phyloP scores from a whole-genome alignment of 306 rosid genomes.

The Medicago arabica region DNA sequence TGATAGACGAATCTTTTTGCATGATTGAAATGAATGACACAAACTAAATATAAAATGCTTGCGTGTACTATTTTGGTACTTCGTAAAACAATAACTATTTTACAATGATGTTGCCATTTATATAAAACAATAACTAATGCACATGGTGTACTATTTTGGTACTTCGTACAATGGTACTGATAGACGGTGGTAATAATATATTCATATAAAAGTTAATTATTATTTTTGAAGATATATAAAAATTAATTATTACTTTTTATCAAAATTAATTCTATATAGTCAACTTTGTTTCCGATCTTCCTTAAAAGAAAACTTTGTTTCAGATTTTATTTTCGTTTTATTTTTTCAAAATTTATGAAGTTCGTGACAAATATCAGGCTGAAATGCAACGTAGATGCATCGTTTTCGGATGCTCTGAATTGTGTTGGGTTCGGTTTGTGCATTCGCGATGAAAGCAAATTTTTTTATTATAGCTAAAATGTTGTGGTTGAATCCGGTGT shows the following conservation, averaged over 20 bases:
- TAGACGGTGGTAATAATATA: too few relatives aligned
- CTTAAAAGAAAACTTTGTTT: background rate
- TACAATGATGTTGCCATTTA: background rate
- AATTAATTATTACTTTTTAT: too few relatives aligned
- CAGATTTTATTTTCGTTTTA: background rate
- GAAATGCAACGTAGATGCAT: too few relatives aligned
- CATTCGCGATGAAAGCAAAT: too few relatives aligned
- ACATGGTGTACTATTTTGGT: background rate
- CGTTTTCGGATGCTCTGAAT: too few relatives aligned
- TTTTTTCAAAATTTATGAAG: background rate
- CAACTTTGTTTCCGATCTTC: background rate
- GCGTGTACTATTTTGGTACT: too few relatives aligned
- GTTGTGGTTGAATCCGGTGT: too few relatives aligned
- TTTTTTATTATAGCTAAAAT: too few relatives aligned
- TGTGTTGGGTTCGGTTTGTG: too few relatives aligned
- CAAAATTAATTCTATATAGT: background rate
- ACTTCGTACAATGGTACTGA: background rate
- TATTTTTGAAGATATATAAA: too few relatives aligned
- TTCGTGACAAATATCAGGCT: background rate
- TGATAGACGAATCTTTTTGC: background rate
- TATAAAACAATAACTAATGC: background rate
- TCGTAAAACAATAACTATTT: too few relatives aligned
- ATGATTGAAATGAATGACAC: background rate
- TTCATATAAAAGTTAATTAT: too few relatives aligned
- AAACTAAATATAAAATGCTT: slow-evolving; percentile 1